Percentiles rank a stretch among this genome's conserved stretches.
Conservation (phyloP, 176 grass and related monocot genomes). For the Luzula sylvatica region DNA sequence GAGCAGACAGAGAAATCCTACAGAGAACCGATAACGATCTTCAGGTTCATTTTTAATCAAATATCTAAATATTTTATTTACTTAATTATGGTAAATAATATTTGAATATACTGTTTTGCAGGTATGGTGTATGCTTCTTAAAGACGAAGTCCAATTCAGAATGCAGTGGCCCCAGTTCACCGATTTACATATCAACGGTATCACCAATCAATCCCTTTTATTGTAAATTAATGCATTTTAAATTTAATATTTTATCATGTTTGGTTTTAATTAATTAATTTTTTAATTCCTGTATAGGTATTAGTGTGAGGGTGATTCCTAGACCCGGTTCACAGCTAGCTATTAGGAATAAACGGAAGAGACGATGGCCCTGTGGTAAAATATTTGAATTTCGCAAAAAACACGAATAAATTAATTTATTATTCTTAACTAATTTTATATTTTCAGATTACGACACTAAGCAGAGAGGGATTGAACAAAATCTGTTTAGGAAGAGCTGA, state of each 20-base stretch:
- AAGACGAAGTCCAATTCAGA: constrained; percentile 95
- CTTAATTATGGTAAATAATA: constrained; percentile 10
- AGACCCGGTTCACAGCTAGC: constrained; percentile 85
- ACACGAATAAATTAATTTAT: too few species aligned
- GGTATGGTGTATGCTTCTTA: constrained; percentile 95
- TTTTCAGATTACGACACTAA: constrained; percentile 71
- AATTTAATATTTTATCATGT: constrained; percentile 9
- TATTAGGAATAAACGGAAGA: constrained; percentile 80
- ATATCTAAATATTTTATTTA: background rate
- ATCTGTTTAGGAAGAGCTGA: constrained; percentile 69
- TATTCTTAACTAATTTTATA: background rate
- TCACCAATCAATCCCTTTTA: background rate
- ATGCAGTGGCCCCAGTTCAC: constrained; percentile 93
- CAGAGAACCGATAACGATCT: constrained; percentile 76
- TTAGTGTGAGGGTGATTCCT: constrained; percentile 57
- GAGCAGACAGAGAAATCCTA: constrained; percentile 59
- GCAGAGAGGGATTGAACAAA: constrained; percentile 88
- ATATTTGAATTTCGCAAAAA: too few species aligned
- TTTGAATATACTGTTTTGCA: constrained; percentile 26
- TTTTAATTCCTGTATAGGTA: constrained; percentile 49
- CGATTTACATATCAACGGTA: constrained; percentile 91
- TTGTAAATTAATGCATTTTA: background rate
- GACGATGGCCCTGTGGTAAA: constrained; percentile 97
- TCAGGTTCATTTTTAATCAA: constrained; percentile 43
- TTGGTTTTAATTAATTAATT: constrained; percentile 7